Conservation (phyloP, 345 rosid genomes). For the Salix exigua region DNA sequence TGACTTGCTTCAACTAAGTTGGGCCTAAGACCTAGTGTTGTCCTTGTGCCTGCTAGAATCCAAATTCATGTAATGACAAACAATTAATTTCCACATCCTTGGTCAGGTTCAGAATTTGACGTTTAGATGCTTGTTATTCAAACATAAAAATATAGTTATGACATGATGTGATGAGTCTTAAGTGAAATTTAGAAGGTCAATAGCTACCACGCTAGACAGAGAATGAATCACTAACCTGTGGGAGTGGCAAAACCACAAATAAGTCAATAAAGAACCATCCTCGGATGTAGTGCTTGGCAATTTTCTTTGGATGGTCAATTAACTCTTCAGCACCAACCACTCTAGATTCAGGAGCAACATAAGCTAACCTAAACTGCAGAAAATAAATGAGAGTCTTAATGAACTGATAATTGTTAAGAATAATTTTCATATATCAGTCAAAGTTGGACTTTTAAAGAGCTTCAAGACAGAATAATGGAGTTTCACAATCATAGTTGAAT, state of each 20-base stretch:
- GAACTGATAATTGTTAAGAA: not conserved
- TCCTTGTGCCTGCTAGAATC: not conserved
- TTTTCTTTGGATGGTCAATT: conserved; percentile 75
- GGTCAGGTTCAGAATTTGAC: not conserved
- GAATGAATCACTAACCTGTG: conserved; percentile 55
- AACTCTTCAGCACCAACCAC: conserved; percentile 87
- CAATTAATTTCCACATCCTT: not conserved
- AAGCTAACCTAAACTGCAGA: conserved; percentile 82
- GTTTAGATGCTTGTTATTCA: not conserved
- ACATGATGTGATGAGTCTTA: not conserved
- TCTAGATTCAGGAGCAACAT: conserved; percentile 73
- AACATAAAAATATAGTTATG: not conserved
- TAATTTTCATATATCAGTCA: not conserved
- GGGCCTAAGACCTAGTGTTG: not conserved
- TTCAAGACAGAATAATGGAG: not conserved
- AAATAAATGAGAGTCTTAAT: conserved; percentile 6
- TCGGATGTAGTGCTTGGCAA: conserved; percentile 55
- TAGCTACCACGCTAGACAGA: not conserved
- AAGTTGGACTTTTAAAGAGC: not conserved
- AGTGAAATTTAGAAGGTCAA: not conserved
- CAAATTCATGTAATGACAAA: not conserved
- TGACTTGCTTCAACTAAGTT: not conserved
- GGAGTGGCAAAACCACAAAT: conserved; percentile 65
- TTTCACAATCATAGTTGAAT: not conserved
- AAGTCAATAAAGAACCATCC: conserved; percentile 59